phyloP scores from a whole-genome alignment of 164 flowering plant genomes.

The Pachysandra terminalis region DNA sequence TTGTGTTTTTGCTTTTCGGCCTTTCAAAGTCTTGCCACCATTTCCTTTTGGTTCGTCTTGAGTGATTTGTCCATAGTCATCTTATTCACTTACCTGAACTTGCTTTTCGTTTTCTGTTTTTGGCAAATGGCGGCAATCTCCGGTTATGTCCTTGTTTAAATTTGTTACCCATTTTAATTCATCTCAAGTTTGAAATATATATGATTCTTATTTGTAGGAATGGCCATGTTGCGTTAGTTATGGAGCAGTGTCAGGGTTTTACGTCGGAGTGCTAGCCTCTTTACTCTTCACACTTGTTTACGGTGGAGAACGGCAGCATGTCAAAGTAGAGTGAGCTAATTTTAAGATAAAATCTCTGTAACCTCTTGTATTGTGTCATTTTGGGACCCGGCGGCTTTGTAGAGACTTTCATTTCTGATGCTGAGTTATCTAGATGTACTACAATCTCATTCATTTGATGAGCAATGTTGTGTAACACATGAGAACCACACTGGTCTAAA shows the following conservation, averaged over 20 bases:
- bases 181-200: neutral
- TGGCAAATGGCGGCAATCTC: no score
- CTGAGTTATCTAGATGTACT: neutral
- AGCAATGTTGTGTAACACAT: neutral
- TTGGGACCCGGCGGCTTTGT: neutral
- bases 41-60: no score
- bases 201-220: constrained; percentile 43
- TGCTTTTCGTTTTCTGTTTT: no score
- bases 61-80: no score
- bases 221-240: constrained; percentile 94
- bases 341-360: neutral
- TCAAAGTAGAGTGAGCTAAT: constrained; percentile 38
- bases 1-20: no score
- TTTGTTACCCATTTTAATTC: neutral
- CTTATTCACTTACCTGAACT: no score
- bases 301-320: constrained; percentile 22
- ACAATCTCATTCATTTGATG: neutral
- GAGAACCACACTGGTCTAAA: neutral
- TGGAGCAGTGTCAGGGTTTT: constrained; percentile 75
- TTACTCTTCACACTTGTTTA: constrained; percentile 21
- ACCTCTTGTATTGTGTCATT: no score
- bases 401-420: neutral
- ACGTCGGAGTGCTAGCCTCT: constrained; percentile 50
- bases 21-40: no score
- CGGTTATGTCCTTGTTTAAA: neutral